Base-by-base conservation (phyloP, 2,329 filamentous ascomycete species). In the Cytospora leucostoma region DNA sequence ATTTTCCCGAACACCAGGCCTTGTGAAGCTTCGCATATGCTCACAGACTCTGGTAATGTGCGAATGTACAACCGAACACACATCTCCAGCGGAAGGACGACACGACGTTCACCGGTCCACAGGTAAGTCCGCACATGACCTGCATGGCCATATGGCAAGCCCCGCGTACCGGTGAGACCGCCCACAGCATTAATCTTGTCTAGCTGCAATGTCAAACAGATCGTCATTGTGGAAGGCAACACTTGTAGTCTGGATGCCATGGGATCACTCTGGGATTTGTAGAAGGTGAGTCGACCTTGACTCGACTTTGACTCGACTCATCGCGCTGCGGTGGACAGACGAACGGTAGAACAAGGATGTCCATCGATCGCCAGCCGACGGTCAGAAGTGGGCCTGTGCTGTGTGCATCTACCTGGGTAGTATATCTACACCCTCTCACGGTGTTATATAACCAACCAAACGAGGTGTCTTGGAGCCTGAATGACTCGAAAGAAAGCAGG, bases 281-380 rank as follows among this genome's bases (percentile, higher is more conserved):
- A 61, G 49, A 55, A 15, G 49, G 19, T 32, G 21, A 21, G 44
- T 47, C n/a, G 44, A 47, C 44, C 7, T 27, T 27, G 27, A 27
- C 27, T 27, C 27, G 27, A 27, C 8, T n/a, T n/a, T 7, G n/a
- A 47, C 44, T 11, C 44, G 32, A 15, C 32, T 13, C 34, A 19
- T 50, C 33, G 47, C 51, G 51, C 55, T 27, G 27, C 27, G 27
- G 4, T 61, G 59, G 51, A 50, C 51, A 55, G 51, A 61, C 38
- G 27, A 55, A 55, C 51, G 19, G 19, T 55, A 38, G 38, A 15
- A 52, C 21, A 32, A 10, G 10, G 27, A 19, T 1, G 49, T 15
- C 17, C 19, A 11, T 27, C 27, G 27, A 27, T 27, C 27, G 27
- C 27, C 27, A 27, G 2, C 27, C 27, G 27, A 27, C 27, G 27